phyloP scores from a whole-genome alignment of 345 rosid genomes.

The Aegle marmelos region DNA sequence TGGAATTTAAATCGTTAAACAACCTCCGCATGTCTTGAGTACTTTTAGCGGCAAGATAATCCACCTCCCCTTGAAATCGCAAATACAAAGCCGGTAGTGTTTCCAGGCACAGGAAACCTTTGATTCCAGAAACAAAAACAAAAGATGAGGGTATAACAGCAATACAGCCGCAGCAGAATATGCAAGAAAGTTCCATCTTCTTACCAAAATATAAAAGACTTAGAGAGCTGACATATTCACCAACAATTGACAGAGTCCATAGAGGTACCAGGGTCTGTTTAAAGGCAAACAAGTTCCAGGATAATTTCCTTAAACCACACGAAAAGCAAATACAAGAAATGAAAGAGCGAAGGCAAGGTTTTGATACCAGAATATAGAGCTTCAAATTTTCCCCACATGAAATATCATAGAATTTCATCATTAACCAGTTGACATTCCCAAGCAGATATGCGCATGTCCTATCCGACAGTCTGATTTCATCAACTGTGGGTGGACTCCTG shows the following conservation, averaged over 20 bases:
- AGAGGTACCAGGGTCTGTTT: slow-evolving; percentile 39
- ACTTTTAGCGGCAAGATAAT: slow-evolving; percentile 33
- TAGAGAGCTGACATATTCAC: slow-evolving; percentile 39
- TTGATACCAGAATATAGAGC: slow-evolving; percentile 39
- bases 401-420: slow-evolving; percentile 34
- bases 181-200: slow-evolving; percentile 1
- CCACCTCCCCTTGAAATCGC: slow-evolving; percentile 39
- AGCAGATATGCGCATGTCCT: slow-evolving; percentile 28
- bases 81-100: slow-evolving; percentile 44
- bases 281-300: neutral
- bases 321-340: neutral
- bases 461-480: slow-evolving; percentile 37
- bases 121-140: slow-evolving; percentile 1
- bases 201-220: slow-evolving; percentile 48
- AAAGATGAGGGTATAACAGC: neutral
- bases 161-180: neutral
- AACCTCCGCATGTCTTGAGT: slow-evolving; percentile 30
- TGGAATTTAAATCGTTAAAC: slow-evolving; percentile 33
- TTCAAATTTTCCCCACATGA: slow-evolving; percentile 41
- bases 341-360: neutral
- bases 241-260: slow-evolving; percentile 44
- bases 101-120: slow-evolving; percentile 40
- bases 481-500: slow-evolving; percentile 43
- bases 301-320: neutral
- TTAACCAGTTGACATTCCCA: slow-evolving; percentile 25